phyloP scores from a whole-genome alignment of 306 rosid genomes.

The Acmispon strigosus region DNA sequence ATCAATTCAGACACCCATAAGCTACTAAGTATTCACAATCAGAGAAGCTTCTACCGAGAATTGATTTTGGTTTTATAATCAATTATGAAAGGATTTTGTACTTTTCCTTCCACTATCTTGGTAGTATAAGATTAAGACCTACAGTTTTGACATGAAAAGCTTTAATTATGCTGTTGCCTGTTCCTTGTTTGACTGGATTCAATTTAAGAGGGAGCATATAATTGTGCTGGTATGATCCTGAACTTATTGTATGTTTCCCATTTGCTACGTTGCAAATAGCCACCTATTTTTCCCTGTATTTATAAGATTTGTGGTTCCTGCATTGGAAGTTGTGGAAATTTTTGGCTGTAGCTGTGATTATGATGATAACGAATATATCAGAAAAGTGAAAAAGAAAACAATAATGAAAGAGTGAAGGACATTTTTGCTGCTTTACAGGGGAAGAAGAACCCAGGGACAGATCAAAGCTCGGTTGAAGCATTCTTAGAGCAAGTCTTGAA shows the following conservation, averaged over 20 bases:
- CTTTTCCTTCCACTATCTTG: background rate
- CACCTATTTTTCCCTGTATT: background rate
- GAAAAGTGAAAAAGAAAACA: background rate
- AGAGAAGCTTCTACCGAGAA: too few relatives aligned
- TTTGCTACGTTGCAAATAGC: background rate
- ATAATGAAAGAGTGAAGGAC: background rate
- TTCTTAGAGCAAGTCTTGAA: constrained; percentile 65
- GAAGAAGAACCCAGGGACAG: constrained; percentile 84
- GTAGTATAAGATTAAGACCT: constrained; percentile 1
- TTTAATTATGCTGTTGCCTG: background rate
- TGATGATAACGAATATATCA: constrained; percentile 1
- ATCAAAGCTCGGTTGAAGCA: constrained; percentile 46
- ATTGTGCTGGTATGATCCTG: background rate
- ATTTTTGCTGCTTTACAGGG: constrained; percentile 53
- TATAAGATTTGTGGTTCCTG: background rate
- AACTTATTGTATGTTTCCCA: background rate
- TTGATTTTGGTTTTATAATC: too few relatives aligned
- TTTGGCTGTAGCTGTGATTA: background rate
- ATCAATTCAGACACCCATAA: too few relatives aligned
- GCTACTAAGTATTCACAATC: too few relatives aligned
- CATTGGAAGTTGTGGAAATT: background rate
- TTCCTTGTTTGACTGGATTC: background rate
- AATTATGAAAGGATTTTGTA: too few relatives aligned
- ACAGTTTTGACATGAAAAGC: background rate
- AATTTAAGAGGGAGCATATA: background rate